These are phyloP conservation scores for Aspergillus panamensis DNA, from an alignment of 495 filamentous ascomycete genomes.

Conservation along the genomic window DNA sequence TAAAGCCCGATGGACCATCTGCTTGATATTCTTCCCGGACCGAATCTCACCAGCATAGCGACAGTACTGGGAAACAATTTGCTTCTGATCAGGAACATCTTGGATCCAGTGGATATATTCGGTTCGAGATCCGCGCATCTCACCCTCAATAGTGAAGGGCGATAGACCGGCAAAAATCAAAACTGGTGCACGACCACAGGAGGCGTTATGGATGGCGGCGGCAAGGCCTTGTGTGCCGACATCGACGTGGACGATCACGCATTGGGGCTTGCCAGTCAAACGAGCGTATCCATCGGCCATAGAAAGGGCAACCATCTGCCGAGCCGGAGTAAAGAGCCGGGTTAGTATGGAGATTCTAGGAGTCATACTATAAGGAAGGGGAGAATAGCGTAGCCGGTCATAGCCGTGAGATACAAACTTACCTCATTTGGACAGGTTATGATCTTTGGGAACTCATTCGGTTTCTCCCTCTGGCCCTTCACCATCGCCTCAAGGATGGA, in stretches of 20 bases:
- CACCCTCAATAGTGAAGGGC: slow-evolving; percentile 87
- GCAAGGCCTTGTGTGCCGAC: slow-evolving; percentile 91
- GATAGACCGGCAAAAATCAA: slow-evolving; percentile 88
- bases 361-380: too few species aligned
- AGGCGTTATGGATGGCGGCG: slow-evolving; percentile 90
- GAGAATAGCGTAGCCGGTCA: not conserved
- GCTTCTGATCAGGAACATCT: slow-evolving; percentile 91
- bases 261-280: slow-evolving; percentile 78
- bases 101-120: slow-evolving; percentile 99
- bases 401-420: slow-evolving; percentile 12
- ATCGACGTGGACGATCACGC: slow-evolving; percentile 93
- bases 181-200: slow-evolving; percentile 79
- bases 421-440: slow-evolving; percentile 91
- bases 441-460: slow-evolving; percentile 71
- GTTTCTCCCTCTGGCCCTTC: slow-evolving; percentile 68
- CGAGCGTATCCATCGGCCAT: slow-evolving; percentile 96
- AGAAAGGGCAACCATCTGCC: slow-evolving; percentile 94
- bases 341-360: slow-evolving; percentile 14
- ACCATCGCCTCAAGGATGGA: slow-evolving; percentile 95
- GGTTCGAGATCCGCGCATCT: slow-evolving; percentile 80
- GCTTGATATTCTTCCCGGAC: slow-evolving; percentile 88
- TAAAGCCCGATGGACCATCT: slow-evolving; percentile 87
- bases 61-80: slow-evolving; percentile 90
- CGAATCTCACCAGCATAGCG: slow-evolving; percentile 90
- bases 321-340: slow-evolving; percentile 9